These are phyloP conservation scores for Colletotrichum spinosum DNA, from an alignment of 2,329 filamentous ascomycete species.

Conservation along the genomic window DNA sequence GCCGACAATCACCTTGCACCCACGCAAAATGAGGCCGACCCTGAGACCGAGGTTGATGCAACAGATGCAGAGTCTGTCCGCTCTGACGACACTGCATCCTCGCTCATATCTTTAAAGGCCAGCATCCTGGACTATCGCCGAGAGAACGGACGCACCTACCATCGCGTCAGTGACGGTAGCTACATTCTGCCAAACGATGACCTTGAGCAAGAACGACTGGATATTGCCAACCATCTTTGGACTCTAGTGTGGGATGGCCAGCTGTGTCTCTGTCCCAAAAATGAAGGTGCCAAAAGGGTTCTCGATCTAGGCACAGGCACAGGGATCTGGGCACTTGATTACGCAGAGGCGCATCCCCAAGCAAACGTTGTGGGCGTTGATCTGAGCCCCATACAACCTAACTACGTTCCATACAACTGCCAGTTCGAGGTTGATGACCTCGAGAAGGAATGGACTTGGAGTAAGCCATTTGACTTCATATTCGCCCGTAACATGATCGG, in stretches of 20 bases:
- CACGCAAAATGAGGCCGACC: neutral
- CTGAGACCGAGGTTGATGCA: too few relatives aligned
- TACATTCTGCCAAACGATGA: constrained; percentile 44
- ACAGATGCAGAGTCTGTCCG: neutral
- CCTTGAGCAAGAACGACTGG: constrained; percentile 38
- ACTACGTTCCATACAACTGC: constrained; percentile 45
- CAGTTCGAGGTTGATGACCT: constrained; percentile 47
- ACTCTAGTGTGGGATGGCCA: constrained; percentile 46
- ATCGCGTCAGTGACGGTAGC: constrained; percentile 42
- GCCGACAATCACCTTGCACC: too few relatives aligned
- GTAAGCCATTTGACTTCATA: constrained; percentile 48
- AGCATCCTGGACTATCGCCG: constrained; percentile 28
- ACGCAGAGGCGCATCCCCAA: constrained; percentile 11
- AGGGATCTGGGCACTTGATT: constrained; percentile 35
- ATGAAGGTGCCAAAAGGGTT: constrained; percentile 39
- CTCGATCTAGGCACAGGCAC: constrained; percentile 34
- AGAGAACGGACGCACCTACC: constrained; percentile 38
- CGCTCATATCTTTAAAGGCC: constrained; percentile 27
- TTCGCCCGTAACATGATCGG: constrained; percentile 48
- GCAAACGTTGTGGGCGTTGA: constrained; percentile 45
- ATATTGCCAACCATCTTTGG: constrained; percentile 52
- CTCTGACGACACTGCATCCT: constrained; percentile 14
- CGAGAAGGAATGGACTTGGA: constrained; percentile 42
- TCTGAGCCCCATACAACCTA: constrained; percentile 49
- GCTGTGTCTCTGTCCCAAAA: constrained; percentile 44